Evolutionary conservation across 805 yeast genomes (phyloP).

Genomic region (Starmerella tilneyi): DNA sequence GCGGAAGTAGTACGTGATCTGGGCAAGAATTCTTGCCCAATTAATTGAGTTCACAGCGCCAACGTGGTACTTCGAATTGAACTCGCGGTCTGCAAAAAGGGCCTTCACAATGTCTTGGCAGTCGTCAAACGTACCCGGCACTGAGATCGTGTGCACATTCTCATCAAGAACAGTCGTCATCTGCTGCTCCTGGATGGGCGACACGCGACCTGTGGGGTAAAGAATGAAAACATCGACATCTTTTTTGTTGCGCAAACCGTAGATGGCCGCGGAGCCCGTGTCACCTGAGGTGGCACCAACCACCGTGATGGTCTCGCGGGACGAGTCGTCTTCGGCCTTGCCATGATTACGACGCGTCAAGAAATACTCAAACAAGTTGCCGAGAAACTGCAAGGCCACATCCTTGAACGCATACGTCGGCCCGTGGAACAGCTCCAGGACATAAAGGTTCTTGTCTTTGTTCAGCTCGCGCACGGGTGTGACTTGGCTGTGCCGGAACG

Average conservation of each 20-base stretch:
- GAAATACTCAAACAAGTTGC: constrained; percentile 91
- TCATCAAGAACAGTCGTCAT: constrained; percentile 93
- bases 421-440: constrained; percentile 93
- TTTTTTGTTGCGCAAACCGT: constrained; percentile 92
- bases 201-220: constrained; percentile 94
- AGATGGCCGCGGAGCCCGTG: constrained; percentile 98
- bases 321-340: constrained; percentile 37
- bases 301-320: constrained; percentile 77
- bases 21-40: constrained; percentile 98
- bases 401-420: constrained; percentile 99
- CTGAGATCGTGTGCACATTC: constrained; percentile 90
- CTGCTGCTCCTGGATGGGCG: constrained; percentile 96
- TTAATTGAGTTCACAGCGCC: constrained; percentile 98
- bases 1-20: constrained; percentile 91
- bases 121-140: constrained; percentile 93
- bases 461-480: constrained; percentile 65
- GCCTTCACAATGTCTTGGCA: constrained; percentile 95
- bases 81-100: constrained; percentile 78
- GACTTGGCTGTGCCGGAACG: constrained; percentile 78
- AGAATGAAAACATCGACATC: constrained; percentile 95
- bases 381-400: constrained; percentile 96
- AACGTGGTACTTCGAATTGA: constrained; percentile 80
- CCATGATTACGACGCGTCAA: constrained; percentile 59
- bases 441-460: constrained; percentile 49
- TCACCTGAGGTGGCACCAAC: constrained; percentile 99